Base-by-base conservation (phyloP, 2,329 filamentous ascomycete species). In the Fusarium pininemorale region DNA sequence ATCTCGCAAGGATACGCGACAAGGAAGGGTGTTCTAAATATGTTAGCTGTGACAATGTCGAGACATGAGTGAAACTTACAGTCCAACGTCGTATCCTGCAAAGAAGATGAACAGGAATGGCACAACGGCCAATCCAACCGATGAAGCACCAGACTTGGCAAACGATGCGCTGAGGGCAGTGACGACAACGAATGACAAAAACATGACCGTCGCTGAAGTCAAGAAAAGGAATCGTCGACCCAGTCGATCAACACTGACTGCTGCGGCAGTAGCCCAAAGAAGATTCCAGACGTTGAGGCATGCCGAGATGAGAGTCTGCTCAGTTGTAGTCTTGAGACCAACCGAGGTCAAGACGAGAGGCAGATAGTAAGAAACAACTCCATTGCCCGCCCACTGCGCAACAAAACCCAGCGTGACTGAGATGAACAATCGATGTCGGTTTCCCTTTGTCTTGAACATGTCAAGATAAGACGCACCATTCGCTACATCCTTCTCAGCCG, bases 351-450 rank as follows among this genome's bases (percentile, higher is more conserved):
- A 41, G 1, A 66, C 64, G 2, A 66, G 44, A 3, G 64, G 50
- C 7, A 66, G 50, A 39, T 66, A 66, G 14, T 66, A 66, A 5
- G 64, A 66, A 13, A 66, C 61, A 32, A 66, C 64, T 1, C 64
- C 61, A 10, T 66, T 66, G 4, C 64, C 61, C 0, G 60, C 62
- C 64, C 64, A 66, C n/a, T 66, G 64, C 0, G 60, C 62, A 1
- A 66, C 51, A 2, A 66, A 32, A 3, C 64, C 64, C 0, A 66
- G 60, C 3, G 64, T 38, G 12, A 66, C 18, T 0, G 64, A 66
- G 9, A 66, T 65, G 1, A 65, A 56, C 1, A 66, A 22, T 1
- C 60, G 61, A 48, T 56, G 62, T 6, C 64, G 62, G 4, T 65
- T 65, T 3, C 64, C 64, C 42, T 51, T 65, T 5, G 64, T 66